These are phyloP conservation scores for Neurospora terricola DNA, from an alignment of 495 filamentous ascomycete species.

Conservation along the genomic window DNA sequence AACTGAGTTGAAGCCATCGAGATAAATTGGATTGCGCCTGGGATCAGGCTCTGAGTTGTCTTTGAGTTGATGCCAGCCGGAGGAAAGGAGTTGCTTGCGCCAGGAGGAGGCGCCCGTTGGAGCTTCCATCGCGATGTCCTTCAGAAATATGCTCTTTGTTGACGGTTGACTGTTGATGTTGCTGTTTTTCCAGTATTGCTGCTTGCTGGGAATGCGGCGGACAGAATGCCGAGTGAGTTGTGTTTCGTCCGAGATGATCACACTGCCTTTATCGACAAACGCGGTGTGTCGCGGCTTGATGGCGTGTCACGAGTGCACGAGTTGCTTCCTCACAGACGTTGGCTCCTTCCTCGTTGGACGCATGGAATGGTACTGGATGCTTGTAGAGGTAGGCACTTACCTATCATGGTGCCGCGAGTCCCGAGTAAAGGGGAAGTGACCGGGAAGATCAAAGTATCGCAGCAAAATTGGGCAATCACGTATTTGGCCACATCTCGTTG, in stretches of 20 bases:
- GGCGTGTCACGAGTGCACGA: background rate
- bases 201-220: background rate
- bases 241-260: background rate
- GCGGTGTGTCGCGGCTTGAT: background rate
- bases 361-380: background rate
- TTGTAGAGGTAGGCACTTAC: background rate
- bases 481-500: background rate
- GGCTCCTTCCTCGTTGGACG: background rate
- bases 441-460: background rate
- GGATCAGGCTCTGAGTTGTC: no score
- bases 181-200: background rate
- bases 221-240: background rate
- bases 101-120: no score
- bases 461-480: background rate
- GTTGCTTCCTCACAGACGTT: background rate
- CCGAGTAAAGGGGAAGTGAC: background rate
- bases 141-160: background rate
- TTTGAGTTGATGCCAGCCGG: no score
- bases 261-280: background rate
- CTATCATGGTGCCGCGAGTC: background rate
- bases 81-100: no score
- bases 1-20: background rate
- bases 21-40: background rate
- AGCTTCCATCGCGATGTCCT: background rate
- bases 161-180: background rate